Conservation (phyloP, 2,329 filamentous ascomycete genomes). For the Epichloe glyceriae region DNA sequence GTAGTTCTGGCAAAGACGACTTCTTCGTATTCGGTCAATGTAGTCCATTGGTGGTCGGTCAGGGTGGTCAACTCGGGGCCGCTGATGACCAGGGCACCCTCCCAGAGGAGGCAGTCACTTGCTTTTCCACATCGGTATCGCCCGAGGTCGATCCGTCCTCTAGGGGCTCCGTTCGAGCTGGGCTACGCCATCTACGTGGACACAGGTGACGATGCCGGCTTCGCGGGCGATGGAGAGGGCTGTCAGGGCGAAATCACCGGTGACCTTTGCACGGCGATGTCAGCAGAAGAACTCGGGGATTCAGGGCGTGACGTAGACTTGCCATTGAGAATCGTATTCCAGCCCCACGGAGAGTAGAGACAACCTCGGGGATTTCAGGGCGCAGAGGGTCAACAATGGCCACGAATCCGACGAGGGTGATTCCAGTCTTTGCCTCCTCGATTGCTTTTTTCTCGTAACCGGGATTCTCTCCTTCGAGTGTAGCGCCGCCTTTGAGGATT, state of each 20-base stretch:
- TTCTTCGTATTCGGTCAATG: slow-evolving; percentile 51
- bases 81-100: slow-evolving; percentile 46
- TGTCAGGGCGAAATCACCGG: slow-evolving; percentile 64
- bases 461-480: slow-evolving; percentile 23
- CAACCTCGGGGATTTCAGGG: slow-evolving; percentile 54
- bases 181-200: slow-evolving; percentile 38
- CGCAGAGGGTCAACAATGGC: slow-evolving; percentile 70
- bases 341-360: slow-evolving; percentile 53
- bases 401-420: slow-evolving; percentile 61
- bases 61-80: slow-evolving; percentile 53
- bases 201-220: slow-evolving; percentile 54
- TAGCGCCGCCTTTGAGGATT: slow-evolving; percentile 28
- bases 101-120: slow-evolving; percentile 6
- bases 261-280: slow-evolving; percentile 33
- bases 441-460: slow-evolving; percentile 42
- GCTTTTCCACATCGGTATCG: slow-evolving; percentile 13
- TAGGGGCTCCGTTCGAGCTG: slow-evolving; percentile 30
- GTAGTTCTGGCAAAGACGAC: slow-evolving; percentile 66
- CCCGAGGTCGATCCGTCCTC: slow-evolving; percentile 4
- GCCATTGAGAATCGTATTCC: slow-evolving; percentile 71
- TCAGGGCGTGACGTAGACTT: slow-evolving; percentile 3
- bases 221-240: slow-evolving; percentile 60
- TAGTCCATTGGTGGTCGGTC: slow-evolving; percentile 56
- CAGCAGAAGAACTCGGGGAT: neutral
- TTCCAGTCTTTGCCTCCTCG: slow-evolving; percentile 38